Evolutionary conservation across 2,329 filamentous ascomycete genomes (phyloP), one percentile per base, ranked within the genome.

Genomic region (Penicillium sp.): DNA sequence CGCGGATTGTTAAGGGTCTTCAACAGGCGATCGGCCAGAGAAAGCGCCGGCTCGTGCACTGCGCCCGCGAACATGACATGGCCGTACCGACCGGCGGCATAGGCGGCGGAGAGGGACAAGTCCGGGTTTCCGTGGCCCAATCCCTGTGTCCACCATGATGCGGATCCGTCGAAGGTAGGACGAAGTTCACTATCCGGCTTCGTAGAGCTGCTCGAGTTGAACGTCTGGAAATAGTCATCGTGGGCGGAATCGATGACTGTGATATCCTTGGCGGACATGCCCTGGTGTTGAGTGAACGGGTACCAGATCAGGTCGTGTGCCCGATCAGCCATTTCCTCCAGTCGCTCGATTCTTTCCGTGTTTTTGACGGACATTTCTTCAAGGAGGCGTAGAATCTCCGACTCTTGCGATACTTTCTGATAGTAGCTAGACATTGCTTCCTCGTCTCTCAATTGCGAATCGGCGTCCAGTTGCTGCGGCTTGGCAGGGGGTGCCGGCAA

Each of bases 141-240:
- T 2, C 90, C 90, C 70, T 95, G 90, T 0, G 90, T 95, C 90
- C 90, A 95, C 90, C 90, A 95, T 0, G 89, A 92, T 1, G 89
- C 89, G 0, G 89, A 94, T 2, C 87, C 90, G 61, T 95, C 90
- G 49, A 94, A 91, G 0, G 87, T 86, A 1, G 88, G 80, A 41
- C 78, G 79, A 0, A 90, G 71, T 3, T 84, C 64, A 20, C 50
- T 57, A 6, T 52, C 45, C 1, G 56, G 45, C 4, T 60, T 36
- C 2, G 58, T 43, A 64, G 57, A 27, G 14, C 51, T 60, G 13
- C 57, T 56, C 4, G 65, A 57, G n/a, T 64, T 65, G 46, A 75
- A 73, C 0, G 84, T 85, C 64, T 92, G 87, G 68, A 94, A 95
- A 65, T 84, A 85, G 63, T 92, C 89, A 7, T 86, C 88, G 52